Evolutionary conservation across 768 basidiomycete genomes (phyloP).

Genomic region (Cystofilobasidium bisporidii): DNA sequence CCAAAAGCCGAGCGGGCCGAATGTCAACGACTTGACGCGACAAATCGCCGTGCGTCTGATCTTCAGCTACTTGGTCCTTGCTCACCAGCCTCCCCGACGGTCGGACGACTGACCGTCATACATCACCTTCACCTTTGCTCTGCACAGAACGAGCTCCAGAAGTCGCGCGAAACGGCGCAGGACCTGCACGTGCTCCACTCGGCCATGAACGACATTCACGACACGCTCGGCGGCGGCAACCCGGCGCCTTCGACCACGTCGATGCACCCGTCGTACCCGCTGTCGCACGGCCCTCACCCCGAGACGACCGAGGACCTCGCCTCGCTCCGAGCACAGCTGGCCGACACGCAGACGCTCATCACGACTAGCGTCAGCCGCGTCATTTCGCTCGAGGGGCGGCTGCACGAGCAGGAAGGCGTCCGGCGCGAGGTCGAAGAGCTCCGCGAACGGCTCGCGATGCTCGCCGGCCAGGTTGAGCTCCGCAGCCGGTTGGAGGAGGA

Average conservation of each 20-base stretch:
- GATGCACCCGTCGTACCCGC: conserved; percentile 51
- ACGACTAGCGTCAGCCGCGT: conserved; percentile 71
- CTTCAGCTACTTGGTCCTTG: too few relatives aligned
- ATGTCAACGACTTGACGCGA: conserved; percentile 22
- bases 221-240: conserved; percentile 72
- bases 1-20: conserved; percentile 15
- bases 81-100: not conserved
- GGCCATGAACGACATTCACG: conserved; percentile 82
- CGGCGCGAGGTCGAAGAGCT: conserved; percentile 66
- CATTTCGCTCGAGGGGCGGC: conserved; percentile 60
- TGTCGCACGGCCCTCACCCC: conserved; percentile 26
- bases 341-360: conserved; percentile 70
- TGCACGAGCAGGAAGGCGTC: conserved; percentile 73
- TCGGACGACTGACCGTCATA: not conserved
- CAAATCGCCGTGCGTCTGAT: conserved; percentile 21
- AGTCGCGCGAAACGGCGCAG: conserved; percentile 82
- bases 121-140: too few relatives aligned
- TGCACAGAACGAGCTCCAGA: conserved; percentile 80
- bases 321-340: conserved; percentile 71
- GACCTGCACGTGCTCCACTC: conserved; percentile 69
- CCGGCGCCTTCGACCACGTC: conserved; percentile 54
- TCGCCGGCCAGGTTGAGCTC: conserved; percentile 32
- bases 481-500: conserved; percentile 37
- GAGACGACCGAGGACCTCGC: conserved; percentile 41
- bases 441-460: conserved; percentile 43